phyloP scores from a whole-genome alignment of 2,329 filamentous ascomycete genomes.

The Phoma sp. region DNA sequence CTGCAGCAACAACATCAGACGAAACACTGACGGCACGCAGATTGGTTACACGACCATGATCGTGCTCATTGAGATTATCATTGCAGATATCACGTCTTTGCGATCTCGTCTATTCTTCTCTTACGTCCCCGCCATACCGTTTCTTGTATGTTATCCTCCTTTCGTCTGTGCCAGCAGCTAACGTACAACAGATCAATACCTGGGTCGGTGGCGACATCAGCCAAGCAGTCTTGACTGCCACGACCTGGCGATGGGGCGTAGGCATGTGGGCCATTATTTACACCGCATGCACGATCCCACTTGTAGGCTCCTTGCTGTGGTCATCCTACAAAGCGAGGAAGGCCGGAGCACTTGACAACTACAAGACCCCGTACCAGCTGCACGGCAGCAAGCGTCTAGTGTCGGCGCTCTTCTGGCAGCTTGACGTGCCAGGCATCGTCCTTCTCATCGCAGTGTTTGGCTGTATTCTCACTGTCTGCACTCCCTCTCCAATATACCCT shows the following conservation, averaged over 20 bases:
- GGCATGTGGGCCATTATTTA: constrained; percentile 69
- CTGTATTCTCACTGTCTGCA: constrained; percentile 50
- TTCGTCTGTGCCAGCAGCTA: neutral
- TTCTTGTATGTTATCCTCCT: neutral
- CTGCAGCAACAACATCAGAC: neutral
- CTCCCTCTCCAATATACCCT: too few species aligned
- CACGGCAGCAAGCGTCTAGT: constrained; percentile 49
- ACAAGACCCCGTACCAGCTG: constrained; percentile 54
- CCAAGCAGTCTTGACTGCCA: constrained; percentile 55
- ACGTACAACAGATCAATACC: constrained; percentile 55
- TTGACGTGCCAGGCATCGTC: constrained; percentile 60
- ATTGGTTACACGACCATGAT: constrained; percentile 68
- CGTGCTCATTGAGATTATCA: constrained; percentile 67
- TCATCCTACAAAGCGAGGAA: constrained; percentile 61
- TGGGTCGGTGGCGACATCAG: constrained; percentile 69
- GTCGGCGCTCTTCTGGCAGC: constrained; percentile 61
- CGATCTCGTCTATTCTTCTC: constrained; percentile 57
- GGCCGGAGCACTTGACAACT: constrained; percentile 55
- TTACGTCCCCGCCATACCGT: constrained; percentile 18
- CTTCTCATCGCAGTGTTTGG: constrained; percentile 56
- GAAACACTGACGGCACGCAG: neutral
- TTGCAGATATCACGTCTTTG: constrained; percentile 69
- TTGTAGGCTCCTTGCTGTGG: constrained; percentile 59
- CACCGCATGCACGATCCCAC: constrained; percentile 61
- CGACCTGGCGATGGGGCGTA: constrained; percentile 65